Conservation (phyloP, 257 asterid genomes). For the Capsicum baccatum region DNA sequence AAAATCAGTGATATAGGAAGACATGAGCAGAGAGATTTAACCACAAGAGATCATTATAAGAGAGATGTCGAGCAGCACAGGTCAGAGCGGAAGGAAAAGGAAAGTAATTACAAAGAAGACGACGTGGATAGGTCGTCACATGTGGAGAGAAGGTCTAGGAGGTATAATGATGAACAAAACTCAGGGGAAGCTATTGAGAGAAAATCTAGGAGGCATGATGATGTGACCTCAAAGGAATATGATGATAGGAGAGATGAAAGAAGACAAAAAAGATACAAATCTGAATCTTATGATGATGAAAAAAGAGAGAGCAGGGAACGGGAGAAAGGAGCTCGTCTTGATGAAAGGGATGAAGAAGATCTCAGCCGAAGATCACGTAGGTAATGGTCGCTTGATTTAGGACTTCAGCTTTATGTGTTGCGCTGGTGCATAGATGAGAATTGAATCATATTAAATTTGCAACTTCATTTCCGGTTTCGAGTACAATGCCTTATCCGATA, state of each 20-base stretch:
- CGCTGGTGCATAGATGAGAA: not conserved
- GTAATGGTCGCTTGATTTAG: not conserved
- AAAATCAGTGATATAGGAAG: slow-evolving; percentile 34
- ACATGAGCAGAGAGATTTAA: slow-evolving; percentile 31
- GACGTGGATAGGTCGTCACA: slow-evolving; percentile 39
- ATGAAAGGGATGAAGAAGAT: slow-evolving; percentile 28
- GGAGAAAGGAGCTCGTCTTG: slow-evolving; percentile 32
- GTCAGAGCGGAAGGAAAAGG: slow-evolving; percentile 38
- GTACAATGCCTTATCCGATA: slow-evolving; percentile 2
- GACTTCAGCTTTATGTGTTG: not conserved
- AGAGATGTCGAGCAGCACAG: slow-evolving; percentile 38
- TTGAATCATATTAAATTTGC: not conserved
- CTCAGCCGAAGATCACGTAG: slow-evolving; percentile 29
- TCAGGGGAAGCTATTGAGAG: slow-evolving; percentile 47
- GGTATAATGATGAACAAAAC: slow-evolving; percentile 40
- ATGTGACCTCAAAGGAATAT: slow-evolving; percentile 45
- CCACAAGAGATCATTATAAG: slow-evolving; percentile 40
- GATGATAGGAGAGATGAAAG: slow-evolving; percentile 50
- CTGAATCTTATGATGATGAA: slow-evolving; percentile 47
- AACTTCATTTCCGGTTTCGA: slow-evolving; percentile 6
- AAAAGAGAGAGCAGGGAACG: slow-evolving; percentile 50
- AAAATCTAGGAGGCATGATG: slow-evolving; percentile 47
- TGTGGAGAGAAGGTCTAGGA: slow-evolving; percentile 47
- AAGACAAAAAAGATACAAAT: slow-evolving; percentile 49
- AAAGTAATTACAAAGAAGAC: slow-evolving; percentile 31